These are phyloP conservation scores for Neurospora sp. DNA, from an alignment of 495 filamentous ascomycete species.

Conservation along the genomic window DNA sequence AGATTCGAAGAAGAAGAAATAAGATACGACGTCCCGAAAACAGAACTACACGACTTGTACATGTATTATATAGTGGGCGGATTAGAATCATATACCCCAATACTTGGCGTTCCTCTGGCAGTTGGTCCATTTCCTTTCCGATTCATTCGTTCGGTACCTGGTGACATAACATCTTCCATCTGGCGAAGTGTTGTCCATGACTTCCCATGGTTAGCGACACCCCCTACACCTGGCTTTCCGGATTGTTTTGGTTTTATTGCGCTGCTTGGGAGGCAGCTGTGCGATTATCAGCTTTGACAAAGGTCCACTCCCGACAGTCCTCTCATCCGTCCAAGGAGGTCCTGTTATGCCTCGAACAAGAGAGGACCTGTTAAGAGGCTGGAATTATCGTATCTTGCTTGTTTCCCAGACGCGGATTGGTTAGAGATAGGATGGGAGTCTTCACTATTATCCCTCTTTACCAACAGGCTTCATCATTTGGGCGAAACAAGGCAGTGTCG, in stretches of 20 bases:
- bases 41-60: conserved; percentile 2
- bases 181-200: neutral
- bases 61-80: conserved; percentile 15
- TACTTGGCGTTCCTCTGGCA: neutral
- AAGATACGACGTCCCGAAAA: neutral
- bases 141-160: neutral
- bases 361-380: neutral
- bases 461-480: neutral
- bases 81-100: conserved; percentile 18
- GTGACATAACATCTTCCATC: neutral
- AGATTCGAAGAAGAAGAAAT: conserved; percentile 22
- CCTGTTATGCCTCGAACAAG: neutral
- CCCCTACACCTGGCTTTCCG: neutral
- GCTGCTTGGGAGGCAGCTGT: neutral
- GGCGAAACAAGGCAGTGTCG: neutral
- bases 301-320: neutral
- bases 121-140: neutral
- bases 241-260: neutral
- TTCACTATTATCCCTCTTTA: neutral
- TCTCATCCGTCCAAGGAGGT: neutral
- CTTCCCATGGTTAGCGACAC: neutral
- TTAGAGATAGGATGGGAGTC: neutral
- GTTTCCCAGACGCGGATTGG: neutral
- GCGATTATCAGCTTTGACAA: neutral
- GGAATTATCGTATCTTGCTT: neutral